Conservation (phyloP, 1,284 basidiomycete species). For the Veloboletus limbatus region DNA sequence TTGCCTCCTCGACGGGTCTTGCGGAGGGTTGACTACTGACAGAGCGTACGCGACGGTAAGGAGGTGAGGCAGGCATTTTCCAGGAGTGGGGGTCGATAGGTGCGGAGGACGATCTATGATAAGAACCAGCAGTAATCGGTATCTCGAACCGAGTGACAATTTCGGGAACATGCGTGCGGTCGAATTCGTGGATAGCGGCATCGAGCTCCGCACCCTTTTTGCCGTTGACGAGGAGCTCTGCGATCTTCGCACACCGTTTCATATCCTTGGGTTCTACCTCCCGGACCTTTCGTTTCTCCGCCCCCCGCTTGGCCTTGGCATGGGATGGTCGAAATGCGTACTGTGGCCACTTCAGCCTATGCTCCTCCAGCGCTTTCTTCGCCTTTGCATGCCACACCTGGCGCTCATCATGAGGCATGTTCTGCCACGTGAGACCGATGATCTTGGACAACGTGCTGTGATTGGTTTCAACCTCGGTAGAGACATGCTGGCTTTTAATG, state of each 20-base stretch:
- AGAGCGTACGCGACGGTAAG: slow-evolving; percentile 22
- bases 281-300: slow-evolving; percentile 59
- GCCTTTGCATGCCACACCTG: slow-evolving; percentile 69
- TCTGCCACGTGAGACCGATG: slow-evolving; percentile 72
- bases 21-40: slow-evolving; percentile 25
- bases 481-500: slow-evolving; percentile 72
- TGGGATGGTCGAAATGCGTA: slow-evolving; percentile 69
- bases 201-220: slow-evolving; percentile 71
- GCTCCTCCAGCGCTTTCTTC: slow-evolving; percentile 60
- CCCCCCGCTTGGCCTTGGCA: slow-evolving; percentile 41
- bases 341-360: slow-evolving; percentile 65
- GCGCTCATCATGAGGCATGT: slow-evolving; percentile 64
- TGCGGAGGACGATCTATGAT: slow-evolving; percentile 50
- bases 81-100: slow-evolving; percentile 31
- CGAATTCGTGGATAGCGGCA: slow-evolving; percentile 70
- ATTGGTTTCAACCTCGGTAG: slow-evolving; percentile 73
- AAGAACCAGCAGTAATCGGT: slow-evolving; percentile 64
- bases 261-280: slow-evolving; percentile 69
- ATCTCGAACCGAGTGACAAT: slow-evolving; percentile 68
- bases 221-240: slow-evolving; percentile 71
- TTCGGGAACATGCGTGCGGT: slow-evolving; percentile 60
- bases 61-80: slow-evolving; percentile 4
- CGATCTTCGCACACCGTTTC: slow-evolving; percentile 72
- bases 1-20: slow-evolving; percentile 4
- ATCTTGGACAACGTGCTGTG: slow-evolving; percentile 77